These are phyloP conservation scores for Sordariomycetes sp. DNA, from an alignment of 2,329 filamentous ascomycete genomes.

Conservation along the genomic window DNA sequence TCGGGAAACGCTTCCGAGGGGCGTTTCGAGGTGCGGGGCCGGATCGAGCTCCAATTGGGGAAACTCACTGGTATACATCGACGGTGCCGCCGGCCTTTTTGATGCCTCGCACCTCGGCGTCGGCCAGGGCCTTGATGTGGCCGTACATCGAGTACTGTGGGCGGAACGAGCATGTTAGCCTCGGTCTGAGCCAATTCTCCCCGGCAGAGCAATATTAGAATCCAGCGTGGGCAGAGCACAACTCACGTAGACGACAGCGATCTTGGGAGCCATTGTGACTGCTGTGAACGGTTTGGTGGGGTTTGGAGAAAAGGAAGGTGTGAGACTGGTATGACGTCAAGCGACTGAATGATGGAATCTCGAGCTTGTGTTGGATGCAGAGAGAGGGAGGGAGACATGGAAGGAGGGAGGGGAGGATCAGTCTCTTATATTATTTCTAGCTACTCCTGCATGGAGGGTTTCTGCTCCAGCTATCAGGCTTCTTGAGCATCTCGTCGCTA, in stretches of 20 bases:
- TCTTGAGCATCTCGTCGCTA: background rate
- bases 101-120: constrained; percentile 85
- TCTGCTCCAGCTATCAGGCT: too few relatives aligned
- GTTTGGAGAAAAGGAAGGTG: background rate
- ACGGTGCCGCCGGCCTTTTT: constrained; percentile 73
- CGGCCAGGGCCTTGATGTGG: constrained; percentile 73
- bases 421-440: too few relatives aligned
- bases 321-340: background rate
- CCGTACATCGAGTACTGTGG: constrained; percentile 88
- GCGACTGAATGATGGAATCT: background rate
- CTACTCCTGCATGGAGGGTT: too few relatives aligned
- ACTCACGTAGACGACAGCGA: constrained; percentile 83
- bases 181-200: background rate
- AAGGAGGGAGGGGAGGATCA: too few relatives aligned
- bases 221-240: background rate
- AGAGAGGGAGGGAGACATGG: too few relatives aligned
- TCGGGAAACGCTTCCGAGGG: background rate
- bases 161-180: background rate
- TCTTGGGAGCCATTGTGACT: constrained; percentile 71
- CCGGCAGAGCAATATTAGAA: background rate
- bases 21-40: background rate
- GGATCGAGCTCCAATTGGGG: background rate
- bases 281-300: background rate
- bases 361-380: too few relatives aligned
- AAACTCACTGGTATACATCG: constrained; percentile 68